phyloP scores from a whole-genome alignment of 2,329 filamentous ascomycete species.

The Stachybotrys elegans region DNA sequence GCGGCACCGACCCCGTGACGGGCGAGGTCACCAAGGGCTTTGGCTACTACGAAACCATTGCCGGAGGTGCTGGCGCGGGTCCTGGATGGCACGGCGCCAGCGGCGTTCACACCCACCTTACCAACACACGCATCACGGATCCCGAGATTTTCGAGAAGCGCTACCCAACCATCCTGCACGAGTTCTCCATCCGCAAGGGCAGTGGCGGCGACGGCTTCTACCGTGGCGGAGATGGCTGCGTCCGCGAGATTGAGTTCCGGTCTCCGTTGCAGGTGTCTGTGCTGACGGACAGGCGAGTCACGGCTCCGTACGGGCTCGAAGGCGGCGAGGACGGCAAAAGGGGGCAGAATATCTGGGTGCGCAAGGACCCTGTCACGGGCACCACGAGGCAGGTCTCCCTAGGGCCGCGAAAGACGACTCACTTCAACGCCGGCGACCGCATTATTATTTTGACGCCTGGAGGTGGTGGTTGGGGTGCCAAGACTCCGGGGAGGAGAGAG shows the following conservation, averaged over 20 bases:
- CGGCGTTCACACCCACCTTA: constrained; percentile 30
- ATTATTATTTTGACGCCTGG: constrained; percentile 20
- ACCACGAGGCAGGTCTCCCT: constrained; percentile 24
- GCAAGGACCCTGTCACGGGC: constrained; percentile 20
- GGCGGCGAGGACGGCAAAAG: constrained; percentile 65
- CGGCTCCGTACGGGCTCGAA: constrained; percentile 68
- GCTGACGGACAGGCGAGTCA: constrained; percentile 69
- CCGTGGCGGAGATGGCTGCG: constrained; percentile 69
- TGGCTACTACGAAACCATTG: constrained; percentile 31
- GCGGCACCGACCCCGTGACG: constrained; percentile 25
- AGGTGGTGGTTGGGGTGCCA: constrained; percentile 18
- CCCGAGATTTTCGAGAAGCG: constrained; percentile 29
- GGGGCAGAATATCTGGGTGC: constrained; percentile 67
- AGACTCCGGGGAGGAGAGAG: not conserved
- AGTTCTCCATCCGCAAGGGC: constrained; percentile 22
- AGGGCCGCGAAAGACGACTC: constrained; percentile 14
- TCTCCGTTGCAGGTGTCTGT: constrained; percentile 75
- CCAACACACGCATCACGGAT: constrained; percentile 31
- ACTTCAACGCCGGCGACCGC: constrained; percentile 16
- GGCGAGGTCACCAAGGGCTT: constrained; percentile 22
- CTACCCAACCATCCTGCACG: constrained; percentile 25
- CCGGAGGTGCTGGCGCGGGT: constrained; percentile 25
- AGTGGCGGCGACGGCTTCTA: constrained; percentile 59
- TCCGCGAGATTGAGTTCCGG: constrained; percentile 77
- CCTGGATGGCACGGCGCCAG: constrained; percentile 20